phyloP scores from a whole-genome alignment of 2,329 filamentous ascomycete genomes.

The Acephala macrosclerotiorum region DNA sequence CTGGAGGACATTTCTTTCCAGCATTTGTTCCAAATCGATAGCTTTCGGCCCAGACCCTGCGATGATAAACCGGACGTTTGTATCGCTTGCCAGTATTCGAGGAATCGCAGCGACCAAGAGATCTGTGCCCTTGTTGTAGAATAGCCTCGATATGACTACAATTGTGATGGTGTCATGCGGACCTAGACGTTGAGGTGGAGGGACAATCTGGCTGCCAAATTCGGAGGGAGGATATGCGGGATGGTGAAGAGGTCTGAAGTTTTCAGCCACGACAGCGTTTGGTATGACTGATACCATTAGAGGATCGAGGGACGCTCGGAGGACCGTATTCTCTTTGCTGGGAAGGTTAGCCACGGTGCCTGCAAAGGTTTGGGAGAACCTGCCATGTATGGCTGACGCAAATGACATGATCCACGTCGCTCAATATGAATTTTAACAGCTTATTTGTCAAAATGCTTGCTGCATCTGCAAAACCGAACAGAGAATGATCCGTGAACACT shows the following conservation, averaged over 20 bases:
- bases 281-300: slow-evolving; percentile 98
- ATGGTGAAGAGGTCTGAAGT: slow-evolving; percentile 79
- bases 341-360: slow-evolving; percentile 33
- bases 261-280: slow-evolving; percentile 95
- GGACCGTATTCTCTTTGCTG: slow-evolving; percentile 97
- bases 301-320: slow-evolving; percentile 92
- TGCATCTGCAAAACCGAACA: slow-evolving; percentile 97
- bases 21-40: slow-evolving; percentile 97
- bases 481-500: slow-evolving; percentile 95
- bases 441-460: slow-evolving; percentile 97
- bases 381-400: slow-evolving; percentile 98
- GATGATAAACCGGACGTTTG: slow-evolving; percentile 96
- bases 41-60: slow-evolving; percentile 95
- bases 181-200: slow-evolving; percentile 71
- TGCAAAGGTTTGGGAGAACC: slow-evolving; percentile 35
- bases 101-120: slow-evolving; percentile 96
- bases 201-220: slow-evolving; percentile 45
- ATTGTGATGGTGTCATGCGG: slow-evolving; percentile 92
- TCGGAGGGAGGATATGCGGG: slow-evolving; percentile 51
- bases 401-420: slow-evolving; percentile 97
- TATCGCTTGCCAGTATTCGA: slow-evolving; percentile 85
- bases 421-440: slow-evolving; percentile 92
- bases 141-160: slow-evolving; percentile 94
- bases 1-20: slow-evolving; percentile 92
- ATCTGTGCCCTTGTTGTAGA: slow-evolving; percentile 99